These are phyloP conservation scores for Chaetomium fimeti DNA, from an alignment of 495 filamentous ascomycete species.

Conservation along the genomic window DNA sequence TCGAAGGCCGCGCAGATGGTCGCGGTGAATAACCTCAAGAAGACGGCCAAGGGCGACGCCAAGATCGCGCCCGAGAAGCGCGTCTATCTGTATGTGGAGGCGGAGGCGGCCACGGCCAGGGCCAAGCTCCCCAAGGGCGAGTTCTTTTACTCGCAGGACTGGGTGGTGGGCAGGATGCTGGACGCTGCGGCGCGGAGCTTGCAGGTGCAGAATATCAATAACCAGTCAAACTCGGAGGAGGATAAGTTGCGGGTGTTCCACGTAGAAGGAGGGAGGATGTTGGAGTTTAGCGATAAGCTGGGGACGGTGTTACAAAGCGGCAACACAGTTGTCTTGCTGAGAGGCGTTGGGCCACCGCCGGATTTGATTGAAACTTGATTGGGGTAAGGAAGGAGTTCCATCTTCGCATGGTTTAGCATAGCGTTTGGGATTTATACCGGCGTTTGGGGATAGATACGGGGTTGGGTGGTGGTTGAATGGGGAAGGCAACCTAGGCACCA, in stretches of 20 bases:
- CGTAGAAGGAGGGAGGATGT: slow-evolving; percentile 79
- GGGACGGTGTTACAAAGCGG: slow-evolving; percentile 69
- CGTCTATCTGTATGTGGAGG: slow-evolving; percentile 82
- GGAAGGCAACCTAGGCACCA: neutral
- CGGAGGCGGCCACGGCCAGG: slow-evolving; percentile 73
- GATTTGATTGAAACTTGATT: slow-evolving; percentile 47
- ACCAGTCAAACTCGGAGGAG: slow-evolving; percentile 72
- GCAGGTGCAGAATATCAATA: slow-evolving; percentile 85
- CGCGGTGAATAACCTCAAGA: slow-evolving; percentile 73
- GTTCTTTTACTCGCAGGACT: slow-evolving; percentile 82
- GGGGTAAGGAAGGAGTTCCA: neutral
- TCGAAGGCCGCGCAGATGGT: slow-evolving; percentile 60
- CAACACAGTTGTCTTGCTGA: slow-evolving; percentile 83
- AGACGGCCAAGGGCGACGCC: slow-evolving; percentile 82
- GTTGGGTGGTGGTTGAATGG: neutral
- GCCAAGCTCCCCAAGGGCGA: slow-evolving; percentile 72
- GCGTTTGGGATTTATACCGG: slow-evolving; percentile 20
- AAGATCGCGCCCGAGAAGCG: slow-evolving; percentile 75
- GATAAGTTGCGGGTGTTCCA: slow-evolving; percentile 83
- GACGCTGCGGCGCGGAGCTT: slow-evolving; percentile 82
- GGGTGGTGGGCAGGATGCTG: slow-evolving; percentile 83
- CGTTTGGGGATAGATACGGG: slow-evolving; percentile 16
- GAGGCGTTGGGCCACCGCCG: slow-evolving; percentile 67
- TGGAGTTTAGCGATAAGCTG: slow-evolving; percentile 82
- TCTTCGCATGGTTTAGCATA: slow-evolving; percentile 23